Conservation (phyloP, 352 stramenopile genomes). For the Phytophthora hybrid region DNA sequence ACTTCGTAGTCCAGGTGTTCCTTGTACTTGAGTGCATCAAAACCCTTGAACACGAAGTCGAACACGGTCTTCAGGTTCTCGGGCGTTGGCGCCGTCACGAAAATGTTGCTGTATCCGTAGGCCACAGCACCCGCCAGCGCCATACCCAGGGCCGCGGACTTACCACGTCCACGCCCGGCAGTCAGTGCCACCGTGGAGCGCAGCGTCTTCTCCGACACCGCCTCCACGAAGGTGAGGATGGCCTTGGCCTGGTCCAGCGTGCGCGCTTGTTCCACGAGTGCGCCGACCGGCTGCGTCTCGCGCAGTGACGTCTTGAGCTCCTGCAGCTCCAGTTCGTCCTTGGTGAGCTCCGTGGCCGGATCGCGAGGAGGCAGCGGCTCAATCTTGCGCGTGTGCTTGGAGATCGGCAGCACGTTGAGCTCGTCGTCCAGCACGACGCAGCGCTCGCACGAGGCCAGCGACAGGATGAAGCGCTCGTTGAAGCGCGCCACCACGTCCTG, state of each 20-base stretch:
- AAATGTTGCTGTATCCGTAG: constrained; percentile 95
- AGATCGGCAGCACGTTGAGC: constrained; percentile 98
- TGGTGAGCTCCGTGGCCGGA: constrained; percentile 59
- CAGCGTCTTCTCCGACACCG: constrained; percentile 97
- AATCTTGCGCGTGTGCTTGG: constrained; percentile 92
- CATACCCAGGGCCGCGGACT: constrained; percentile 98
- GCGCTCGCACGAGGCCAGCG: constrained; percentile 93
- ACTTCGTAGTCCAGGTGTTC: constrained; percentile 99
- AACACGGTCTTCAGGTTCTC: constrained; percentile 99
- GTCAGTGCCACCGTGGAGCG: constrained; percentile 96
- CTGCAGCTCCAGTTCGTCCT: constrained; percentile 91
- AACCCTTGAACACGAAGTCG: constrained; percentile 98
- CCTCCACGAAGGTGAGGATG: constrained; percentile 98
- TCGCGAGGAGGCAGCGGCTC: constrained; percentile 79
- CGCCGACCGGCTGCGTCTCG: constrained; percentile 96
- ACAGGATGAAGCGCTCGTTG: constrained; percentile 99
- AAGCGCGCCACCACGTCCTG: constrained; percentile 98
- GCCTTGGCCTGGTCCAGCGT: constrained; percentile 97
- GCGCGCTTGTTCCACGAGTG: constrained; percentile 95
- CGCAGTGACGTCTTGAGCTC: constrained; percentile 95
- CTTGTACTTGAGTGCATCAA: constrained; percentile 94
- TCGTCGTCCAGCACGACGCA: constrained; percentile 99
- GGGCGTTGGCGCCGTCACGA: constrained; percentile 97
- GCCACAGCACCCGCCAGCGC: constrained; percentile 82
- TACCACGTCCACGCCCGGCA: constrained; percentile 92